Evolutionary conservation across 2,329 filamentous ascomycete genomes (phyloP).

Genomic region (Talaromyces islandicus): DNA sequence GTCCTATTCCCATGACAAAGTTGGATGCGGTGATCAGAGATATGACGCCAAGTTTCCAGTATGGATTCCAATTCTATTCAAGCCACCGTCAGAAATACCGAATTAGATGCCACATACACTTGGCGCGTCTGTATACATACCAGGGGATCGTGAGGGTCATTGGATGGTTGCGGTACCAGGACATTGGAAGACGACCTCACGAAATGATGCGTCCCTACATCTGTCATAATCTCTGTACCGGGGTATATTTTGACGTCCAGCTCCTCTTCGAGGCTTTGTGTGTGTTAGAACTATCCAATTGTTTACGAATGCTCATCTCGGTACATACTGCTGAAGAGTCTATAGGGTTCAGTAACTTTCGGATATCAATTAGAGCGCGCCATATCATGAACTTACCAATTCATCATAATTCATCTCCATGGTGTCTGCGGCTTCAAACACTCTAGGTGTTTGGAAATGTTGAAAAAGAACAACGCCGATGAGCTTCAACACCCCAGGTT

Average conservation of each 20-base stretch:
- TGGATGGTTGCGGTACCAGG: constrained; percentile 47
- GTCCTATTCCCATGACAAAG: constrained; percentile 51
- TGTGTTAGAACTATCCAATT: constrained; percentile 9
- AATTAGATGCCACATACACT: background rate
- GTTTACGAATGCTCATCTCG: background rate
- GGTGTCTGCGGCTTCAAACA: background rate
- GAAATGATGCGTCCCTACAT: constrained; percentile 59
- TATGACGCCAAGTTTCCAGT: constrained; percentile 47
- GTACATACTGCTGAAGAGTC: constrained; percentile 9
- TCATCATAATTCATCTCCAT: background rate
- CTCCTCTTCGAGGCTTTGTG: constrained; percentile 44
- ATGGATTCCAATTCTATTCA: constrained; percentile 41
- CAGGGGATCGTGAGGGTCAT: constrained; percentile 42
- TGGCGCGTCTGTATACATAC: constrained; percentile 15
- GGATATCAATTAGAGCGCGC: background rate
- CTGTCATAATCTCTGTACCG: constrained; percentile 55
- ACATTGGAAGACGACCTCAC: constrained; percentile 48
- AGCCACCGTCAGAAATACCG: background rate
- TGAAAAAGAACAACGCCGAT: background rate
- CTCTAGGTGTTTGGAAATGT: background rate
- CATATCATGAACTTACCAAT: background rate
- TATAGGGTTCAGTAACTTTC: constrained; percentile 5
- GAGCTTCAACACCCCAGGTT: background rate
- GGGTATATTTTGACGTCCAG: constrained; percentile 50
- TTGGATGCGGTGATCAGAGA: constrained; percentile 40